Conservation (phyloP, 768 basidiomycete species). For the Scleroderma citrinum region DNA sequence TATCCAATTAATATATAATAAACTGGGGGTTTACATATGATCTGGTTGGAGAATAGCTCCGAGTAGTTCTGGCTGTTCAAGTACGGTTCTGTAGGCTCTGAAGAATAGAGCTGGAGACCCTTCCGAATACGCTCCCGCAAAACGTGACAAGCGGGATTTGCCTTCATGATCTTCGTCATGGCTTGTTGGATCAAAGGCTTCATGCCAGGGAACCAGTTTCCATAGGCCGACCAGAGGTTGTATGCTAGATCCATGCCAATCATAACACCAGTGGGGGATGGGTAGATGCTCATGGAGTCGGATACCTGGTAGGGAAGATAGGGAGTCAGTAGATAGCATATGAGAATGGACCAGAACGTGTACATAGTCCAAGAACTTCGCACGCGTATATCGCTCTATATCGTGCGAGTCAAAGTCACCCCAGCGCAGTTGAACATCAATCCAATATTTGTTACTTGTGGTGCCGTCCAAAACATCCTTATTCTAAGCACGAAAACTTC, state of each 20-base stretch:
- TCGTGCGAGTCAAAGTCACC: constrained; percentile 99
- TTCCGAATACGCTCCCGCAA: constrained; percentile 98
- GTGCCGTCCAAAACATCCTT: constrained; percentile 98
- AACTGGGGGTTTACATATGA: constrained; percentile 62
- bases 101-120: constrained; percentile 96
- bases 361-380: constrained; percentile 98
- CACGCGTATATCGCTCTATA: constrained; percentile 96
- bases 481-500: constrained; percentile 39
- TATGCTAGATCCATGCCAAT: constrained; percentile 98
- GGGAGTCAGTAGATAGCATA: not conserved
- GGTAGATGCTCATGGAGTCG: constrained; percentile 98
- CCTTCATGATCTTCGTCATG: constrained; percentile 99
- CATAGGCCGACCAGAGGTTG: constrained; percentile 97
- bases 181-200: constrained; percentile 98
- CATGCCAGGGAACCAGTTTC: constrained; percentile 99
- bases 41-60: constrained; percentile 96
- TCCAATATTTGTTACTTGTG: constrained; percentile 98
- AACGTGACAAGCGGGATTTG: constrained; percentile 96
- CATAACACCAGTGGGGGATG: constrained; percentile 97
- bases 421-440: constrained; percentile 93
- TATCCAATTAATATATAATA: not conserved
- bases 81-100: constrained; percentile 98
- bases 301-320: constrained; percentile 51
- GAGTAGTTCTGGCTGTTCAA: constrained; percentile 98
- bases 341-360: constrained; percentile 18